Percentiles rank a stretch among this genome's conserved stretches.
phyloP scores from a whole-genome alignment of 257 asterid genomes.

The Parsonsia alboflavescens region DNA sequence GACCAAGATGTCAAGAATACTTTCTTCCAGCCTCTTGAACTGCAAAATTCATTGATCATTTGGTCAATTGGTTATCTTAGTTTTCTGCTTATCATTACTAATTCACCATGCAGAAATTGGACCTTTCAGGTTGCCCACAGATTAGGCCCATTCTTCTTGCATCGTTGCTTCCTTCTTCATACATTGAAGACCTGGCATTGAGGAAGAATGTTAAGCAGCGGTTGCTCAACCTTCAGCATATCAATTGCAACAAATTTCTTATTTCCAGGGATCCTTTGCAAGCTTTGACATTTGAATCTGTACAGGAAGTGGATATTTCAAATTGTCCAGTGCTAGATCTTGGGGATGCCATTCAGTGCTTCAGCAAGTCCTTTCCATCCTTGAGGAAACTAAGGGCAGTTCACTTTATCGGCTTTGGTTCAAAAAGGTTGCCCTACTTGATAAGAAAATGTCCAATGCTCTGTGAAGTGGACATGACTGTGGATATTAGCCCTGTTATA shows the following conservation, averaged over 20 bases:
- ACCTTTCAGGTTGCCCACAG: slow-evolving; percentile 79
- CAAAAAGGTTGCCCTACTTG: slow-evolving; percentile 42
- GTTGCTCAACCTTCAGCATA: slow-evolving; percentile 26
- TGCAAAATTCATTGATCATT: not conserved
- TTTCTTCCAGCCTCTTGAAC: too few relatives aligned
- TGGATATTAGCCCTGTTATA: slow-evolving; percentile 62
- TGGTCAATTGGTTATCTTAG: slow-evolving; percentile 12
- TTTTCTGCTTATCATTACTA: slow-evolving; percentile 11
- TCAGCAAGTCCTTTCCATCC: slow-evolving; percentile 71
- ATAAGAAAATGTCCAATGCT: slow-evolving; percentile 51
- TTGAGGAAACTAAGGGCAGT: slow-evolving; percentile 61
- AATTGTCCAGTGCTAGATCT: slow-evolving; percentile 64
- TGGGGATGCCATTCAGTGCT: slow-evolving; percentile 48
- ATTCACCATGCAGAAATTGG: slow-evolving; percentile 57
- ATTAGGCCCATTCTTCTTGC: slow-evolving; percentile 50
- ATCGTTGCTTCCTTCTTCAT: slow-evolving; percentile 44
- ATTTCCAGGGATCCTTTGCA: slow-evolving; percentile 29
- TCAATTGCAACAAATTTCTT: slow-evolving; percentile 20
- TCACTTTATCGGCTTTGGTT: slow-evolving; percentile 39
- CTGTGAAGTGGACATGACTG: slow-evolving; percentile 52
- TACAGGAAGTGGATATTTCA: slow-evolving; percentile 76
- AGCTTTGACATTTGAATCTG: slow-evolving; percentile 52
- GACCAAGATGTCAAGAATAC: not conserved
- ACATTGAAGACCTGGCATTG: slow-evolving; percentile 27
- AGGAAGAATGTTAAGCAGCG: slow-evolving; percentile 36